These are phyloP conservation scores for Coemansia sp. DNA, from an alignment of 192 early-diverging fungal species.

Conservation along the genomic window DNA sequence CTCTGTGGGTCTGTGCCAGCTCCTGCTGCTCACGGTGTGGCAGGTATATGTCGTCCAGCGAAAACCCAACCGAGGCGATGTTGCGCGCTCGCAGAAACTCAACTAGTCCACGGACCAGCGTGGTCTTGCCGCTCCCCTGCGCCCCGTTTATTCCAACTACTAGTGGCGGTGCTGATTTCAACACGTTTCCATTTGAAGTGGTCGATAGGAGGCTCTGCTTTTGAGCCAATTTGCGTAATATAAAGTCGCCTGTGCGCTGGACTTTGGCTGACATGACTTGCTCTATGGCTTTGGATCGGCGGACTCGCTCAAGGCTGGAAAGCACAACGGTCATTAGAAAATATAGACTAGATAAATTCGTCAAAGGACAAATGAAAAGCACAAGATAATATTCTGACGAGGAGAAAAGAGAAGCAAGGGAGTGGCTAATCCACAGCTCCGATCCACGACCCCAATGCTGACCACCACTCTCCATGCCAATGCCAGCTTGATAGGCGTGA, in stretches of 20 bases:
- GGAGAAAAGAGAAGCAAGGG: not conserved
- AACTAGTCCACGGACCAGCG: constrained; percentile 53
- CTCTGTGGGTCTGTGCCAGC: constrained; percentile 18
- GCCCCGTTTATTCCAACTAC: constrained; percentile 77
- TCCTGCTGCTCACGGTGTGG: constrained; percentile 63
- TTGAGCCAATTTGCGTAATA: constrained; percentile 30
- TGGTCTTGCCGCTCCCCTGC: constrained; percentile 78
- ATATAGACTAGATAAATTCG: not conserved
- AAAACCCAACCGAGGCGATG: constrained; percentile 61
- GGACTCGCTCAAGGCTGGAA: constrained; percentile 34
- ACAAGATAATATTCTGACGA: not conserved
- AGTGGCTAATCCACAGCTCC: not conserved
- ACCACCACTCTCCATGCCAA: too few species aligned
- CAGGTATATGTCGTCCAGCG: constrained; percentile 86
- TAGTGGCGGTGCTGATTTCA: constrained; percentile 29
- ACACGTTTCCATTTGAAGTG: not conserved
- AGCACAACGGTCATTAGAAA: constrained; percentile 24
- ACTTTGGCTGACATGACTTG: constrained; percentile 11
- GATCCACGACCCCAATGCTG: not conserved
- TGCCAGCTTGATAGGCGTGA: not conserved
- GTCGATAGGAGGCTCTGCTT: constrained; percentile 6
- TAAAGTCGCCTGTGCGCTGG: constrained; percentile 30
- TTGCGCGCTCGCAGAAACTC: constrained; percentile 45
- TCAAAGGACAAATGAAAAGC: not conserved
- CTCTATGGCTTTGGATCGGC: constrained; percentile 22